Conservation (phyloP, 768 basidiomycete genomes). For the Rhizopogon rudus region DNA sequence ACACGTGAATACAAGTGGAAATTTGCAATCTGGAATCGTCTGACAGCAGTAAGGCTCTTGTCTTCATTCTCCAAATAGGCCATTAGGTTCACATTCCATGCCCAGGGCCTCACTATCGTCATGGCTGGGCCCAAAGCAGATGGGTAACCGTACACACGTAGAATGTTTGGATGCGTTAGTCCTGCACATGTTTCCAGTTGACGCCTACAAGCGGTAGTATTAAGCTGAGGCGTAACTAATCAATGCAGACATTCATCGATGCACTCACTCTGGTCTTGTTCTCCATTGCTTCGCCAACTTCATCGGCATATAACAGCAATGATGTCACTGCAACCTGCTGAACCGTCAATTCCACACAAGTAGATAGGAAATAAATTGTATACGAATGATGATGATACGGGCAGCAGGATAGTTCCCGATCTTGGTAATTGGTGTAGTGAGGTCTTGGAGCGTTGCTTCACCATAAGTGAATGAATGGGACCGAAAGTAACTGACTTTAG, state of each 20-base stretch:
- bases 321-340: neutral
- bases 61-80: constrained; percentile 7
- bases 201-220: constrained; percentile 4
- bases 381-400: neutral
- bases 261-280: neutral
- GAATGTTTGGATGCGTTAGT: constrained; percentile 15
- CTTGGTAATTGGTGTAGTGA: too few relatives aligned
- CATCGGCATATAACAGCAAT: neutral
- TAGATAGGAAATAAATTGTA: neutral
- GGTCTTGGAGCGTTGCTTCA: too few relatives aligned
- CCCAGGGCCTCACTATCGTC: constrained; percentile 19
- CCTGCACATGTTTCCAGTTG: constrained; percentile 16
- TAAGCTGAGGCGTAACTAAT: too few relatives aligned
- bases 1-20: neutral
- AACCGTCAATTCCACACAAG: neutral
- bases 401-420: too few relatives aligned
- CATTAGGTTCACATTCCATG: constrained; percentile 11
- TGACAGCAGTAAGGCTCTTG: neutral
- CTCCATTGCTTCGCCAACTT: neutral
- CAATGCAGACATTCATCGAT: neutral
- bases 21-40: constrained; percentile 14
- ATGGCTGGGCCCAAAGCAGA: constrained; percentile 14
- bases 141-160: constrained; percentile 12
- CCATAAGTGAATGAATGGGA: too few relatives aligned
- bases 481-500: too few relatives aligned